A percentile compares a stretch with the other conserved stretches of the same genome.
phyloP scores from a whole-genome alignment of 208 protist genomes.

The Trypanosoma rangeli region DNA sequence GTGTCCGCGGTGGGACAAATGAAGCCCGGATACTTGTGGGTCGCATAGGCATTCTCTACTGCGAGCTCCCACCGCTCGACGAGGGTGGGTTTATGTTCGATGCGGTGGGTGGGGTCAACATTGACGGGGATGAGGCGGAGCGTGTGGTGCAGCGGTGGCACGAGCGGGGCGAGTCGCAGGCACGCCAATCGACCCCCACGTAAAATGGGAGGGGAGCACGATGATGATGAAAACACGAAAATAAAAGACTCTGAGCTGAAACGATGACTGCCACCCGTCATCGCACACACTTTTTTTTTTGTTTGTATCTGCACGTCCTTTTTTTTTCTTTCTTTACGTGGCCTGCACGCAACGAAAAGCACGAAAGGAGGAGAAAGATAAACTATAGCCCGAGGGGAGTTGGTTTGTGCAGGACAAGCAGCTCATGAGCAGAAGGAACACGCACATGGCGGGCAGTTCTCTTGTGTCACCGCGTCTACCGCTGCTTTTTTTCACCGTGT shows the following conservation, averaged over 20 bases:
- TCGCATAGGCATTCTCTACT: conserved; percentile 58
- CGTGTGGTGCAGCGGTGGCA: conserved; percentile 59
- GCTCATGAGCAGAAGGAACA: too few relatives aligned
- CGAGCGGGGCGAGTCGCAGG: conserved; percentile 17
- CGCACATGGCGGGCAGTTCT: not conserved
- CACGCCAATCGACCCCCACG: not conserved
- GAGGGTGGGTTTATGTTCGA: conserved; percentile 66
- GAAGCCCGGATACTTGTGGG: conserved; percentile 28
- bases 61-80: conserved; percentile 56
- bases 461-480: too few relatives aligned
- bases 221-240: not conserved
- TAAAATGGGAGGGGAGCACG: not conserved
- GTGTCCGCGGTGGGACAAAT: not conserved
- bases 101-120: conserved; percentile 40
- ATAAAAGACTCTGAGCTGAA: not conserved
- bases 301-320: not conserved
- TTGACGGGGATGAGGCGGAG: conserved; percentile 45
- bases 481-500: not conserved
- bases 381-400: not conserved
- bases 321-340: conserved; percentile 20
- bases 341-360: not conserved
- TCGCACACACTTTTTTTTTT: conserved; percentile 1
- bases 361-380: not conserved
- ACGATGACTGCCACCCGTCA: not conserved
- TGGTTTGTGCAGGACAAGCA: too few relatives aligned